A percentile compares a stretch with the other conserved stretches of the same genome.
Conservation (phyloP, 768 basidiomycete genomes). For the Lactifluus volemus region DNA sequence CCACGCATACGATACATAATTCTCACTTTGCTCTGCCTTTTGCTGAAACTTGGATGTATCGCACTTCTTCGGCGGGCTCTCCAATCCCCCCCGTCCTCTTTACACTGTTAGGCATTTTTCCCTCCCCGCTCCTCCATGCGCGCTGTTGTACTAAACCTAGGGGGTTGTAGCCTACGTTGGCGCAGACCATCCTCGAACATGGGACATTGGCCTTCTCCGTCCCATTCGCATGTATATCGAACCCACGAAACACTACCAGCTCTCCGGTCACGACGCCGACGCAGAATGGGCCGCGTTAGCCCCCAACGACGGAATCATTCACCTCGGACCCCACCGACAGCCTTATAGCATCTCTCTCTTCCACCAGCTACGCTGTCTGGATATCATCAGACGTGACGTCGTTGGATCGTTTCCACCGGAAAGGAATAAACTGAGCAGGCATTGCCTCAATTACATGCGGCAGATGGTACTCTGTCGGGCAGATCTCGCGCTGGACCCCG, state of each 20-base stretch:
- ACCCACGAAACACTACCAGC: slow-evolving; percentile 3
- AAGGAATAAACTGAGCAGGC: slow-evolving; percentile 16
- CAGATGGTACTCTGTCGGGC: slow-evolving; percentile 32
- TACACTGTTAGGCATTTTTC: neutral
- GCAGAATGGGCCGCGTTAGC: slow-evolving; percentile 24
- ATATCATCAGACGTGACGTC: slow-evolving; percentile 28
- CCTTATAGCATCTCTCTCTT: slow-evolving; percentile 32
- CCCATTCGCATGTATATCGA: slow-evolving; percentile 4
- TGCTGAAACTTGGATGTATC: slow-evolving; percentile 1
- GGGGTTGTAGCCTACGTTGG: neutral
- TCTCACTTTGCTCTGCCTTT: neutral
- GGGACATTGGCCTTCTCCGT: neutral
- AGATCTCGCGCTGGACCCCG: slow-evolving; percentile 27
- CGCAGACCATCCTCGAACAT: neutral
- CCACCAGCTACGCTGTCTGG: slow-evolving; percentile 34
- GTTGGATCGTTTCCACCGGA: neutral
- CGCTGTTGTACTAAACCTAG: neutral
- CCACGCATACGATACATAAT: neutral
- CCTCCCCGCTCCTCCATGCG: neutral
- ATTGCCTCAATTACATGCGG: slow-evolving; percentile 35
- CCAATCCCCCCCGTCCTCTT: neutral
- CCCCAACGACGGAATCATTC: slow-evolving; percentile 22
- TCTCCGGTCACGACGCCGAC: slow-evolving; percentile 1
- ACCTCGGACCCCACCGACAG: slow-evolving; percentile 21
- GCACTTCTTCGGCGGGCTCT: neutral